Base-by-base conservation (phyloP, 257 asterid genomes). In the Ilex aquifolium region DNA sequence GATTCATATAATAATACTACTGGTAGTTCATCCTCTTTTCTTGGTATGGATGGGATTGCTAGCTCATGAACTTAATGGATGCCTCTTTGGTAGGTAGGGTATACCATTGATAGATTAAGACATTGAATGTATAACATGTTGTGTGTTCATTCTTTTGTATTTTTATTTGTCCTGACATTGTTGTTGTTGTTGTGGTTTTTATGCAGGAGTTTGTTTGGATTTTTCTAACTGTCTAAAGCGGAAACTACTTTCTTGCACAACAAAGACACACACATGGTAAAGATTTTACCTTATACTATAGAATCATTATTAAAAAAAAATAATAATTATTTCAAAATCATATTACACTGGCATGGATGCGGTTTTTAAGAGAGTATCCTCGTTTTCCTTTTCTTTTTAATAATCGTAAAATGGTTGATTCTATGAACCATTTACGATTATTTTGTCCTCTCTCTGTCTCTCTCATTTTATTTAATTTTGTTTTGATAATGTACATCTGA, bases 321-420 rank as follows among this genome's bases (percentile, higher is more conserved):
- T 56, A 65, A 46, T 56, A 36, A n/a, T 64, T 68, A 56, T 76
- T 75, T 66, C 72, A 69, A 73, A 21, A 76, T 69, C 65, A 72
- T 68, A 69, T 76, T 64, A 79, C 69, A 36, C 66, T 64, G 83
- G 84, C 91, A 84, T 80, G 97, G 95, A 91, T 91, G 94, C 71
- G 71, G 65, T 57, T 66, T 66, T 66, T 66, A 66, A 66, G 65
- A 60, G 71, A 66, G 71, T 66, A 66, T 66, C 65, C 71, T 59
- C 59, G 71, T 66, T 66, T 66, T 32, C 51, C 57, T 66, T 53
- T 53, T 7, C 27, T 17, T 14, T 53, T 53, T 4, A 21, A 6
- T 21, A 53, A 53, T 53, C 57, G 11, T 17, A n/a, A 32, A 57
- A 48, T 66, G 29, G 14, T 67, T 51, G 59, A 21, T 21, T 21